These are phyloP conservation scores for Yamadazyma ubonensis DNA, from an alignment of 805 yeast species.

Conservation along the genomic window DNA sequence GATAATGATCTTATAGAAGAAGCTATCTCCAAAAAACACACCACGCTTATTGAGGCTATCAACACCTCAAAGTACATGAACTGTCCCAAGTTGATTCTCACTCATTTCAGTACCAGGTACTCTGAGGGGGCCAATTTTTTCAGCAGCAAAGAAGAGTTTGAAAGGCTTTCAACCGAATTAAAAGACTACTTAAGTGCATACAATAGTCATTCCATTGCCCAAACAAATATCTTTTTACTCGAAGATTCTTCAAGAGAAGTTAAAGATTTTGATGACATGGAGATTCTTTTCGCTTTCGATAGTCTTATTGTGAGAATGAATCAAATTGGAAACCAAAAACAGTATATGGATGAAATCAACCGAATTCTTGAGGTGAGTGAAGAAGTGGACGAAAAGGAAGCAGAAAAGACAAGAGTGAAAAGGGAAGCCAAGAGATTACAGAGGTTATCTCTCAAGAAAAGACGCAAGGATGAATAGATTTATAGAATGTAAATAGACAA, in stretches of 20 bases:
- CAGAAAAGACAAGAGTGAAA: conserved; percentile 28
- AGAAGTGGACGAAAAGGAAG: conserved; percentile 21
- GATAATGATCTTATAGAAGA: conserved; percentile 76
- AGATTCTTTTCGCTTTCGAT: conserved; percentile 42
- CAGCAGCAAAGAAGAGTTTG: conserved; percentile 22
- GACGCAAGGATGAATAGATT: conserved; percentile 16
- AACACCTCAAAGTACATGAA: conserved; percentile 67
- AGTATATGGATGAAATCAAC: conserved; percentile 14
- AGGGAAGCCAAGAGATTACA: conserved; percentile 35
- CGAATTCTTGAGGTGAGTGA: conserved; percentile 28
- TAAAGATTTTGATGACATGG: conserved; percentile 28
- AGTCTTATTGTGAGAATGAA: conserved; percentile 32
- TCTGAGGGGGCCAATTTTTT: conserved; percentile 36
- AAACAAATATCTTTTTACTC: conserved; percentile 26
- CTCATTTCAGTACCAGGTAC: conserved; percentile 93
- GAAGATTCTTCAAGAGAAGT: conserved; percentile 9
- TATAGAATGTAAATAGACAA: background rate
- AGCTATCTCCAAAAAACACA: conserved; percentile 79
- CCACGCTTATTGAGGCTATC: conserved; percentile 87
- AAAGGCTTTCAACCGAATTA: conserved; percentile 22
- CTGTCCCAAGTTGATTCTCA: conserved; percentile 67
- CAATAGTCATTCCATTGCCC: conserved; percentile 13
- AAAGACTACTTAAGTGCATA: conserved; percentile 26
- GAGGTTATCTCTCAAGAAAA: conserved; percentile 23
- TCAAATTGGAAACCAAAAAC: conserved; percentile 27